These are phyloP conservation scores for Arthrobotrys sphaeroides DNA, from an alignment of 2,329 filamentous ascomycete species.

Conservation along the genomic window DNA sequence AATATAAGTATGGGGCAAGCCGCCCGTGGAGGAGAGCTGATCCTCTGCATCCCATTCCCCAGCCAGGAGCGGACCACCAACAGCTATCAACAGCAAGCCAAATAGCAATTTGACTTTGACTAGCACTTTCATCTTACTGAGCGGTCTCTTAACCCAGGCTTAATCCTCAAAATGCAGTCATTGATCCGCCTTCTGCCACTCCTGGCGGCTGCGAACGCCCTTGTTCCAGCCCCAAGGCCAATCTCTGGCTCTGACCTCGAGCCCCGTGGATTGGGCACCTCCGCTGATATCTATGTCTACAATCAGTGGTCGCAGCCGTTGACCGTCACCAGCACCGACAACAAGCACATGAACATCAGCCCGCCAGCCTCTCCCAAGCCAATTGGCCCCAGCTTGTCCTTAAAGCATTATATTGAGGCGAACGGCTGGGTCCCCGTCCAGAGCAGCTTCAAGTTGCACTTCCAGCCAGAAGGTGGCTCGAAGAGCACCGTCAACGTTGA, in stretches of 20 bases:
- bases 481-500: constrained; percentile 38
- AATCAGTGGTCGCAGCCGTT: constrained; percentile 27
- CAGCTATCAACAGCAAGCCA: background rate
- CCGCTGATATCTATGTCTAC: constrained; percentile 33
- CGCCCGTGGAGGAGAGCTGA: background rate
- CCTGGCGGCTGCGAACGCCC: constrained; percentile 36
- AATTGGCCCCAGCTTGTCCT: constrained; percentile 15
- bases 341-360: constrained; percentile 18
- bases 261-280: constrained; percentile 38
- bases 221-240: constrained; percentile 42
- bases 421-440: constrained; percentile 46
- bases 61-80: constrained; percentile 18
- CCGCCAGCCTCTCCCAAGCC: constrained; percentile 13
- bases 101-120: background rate
- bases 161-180: constrained; percentile 29
- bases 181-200: constrained; percentile 37
- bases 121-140: background rate
- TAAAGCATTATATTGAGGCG: constrained; percentile 27
- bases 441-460: constrained; percentile 36
- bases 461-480: constrained; percentile 17
- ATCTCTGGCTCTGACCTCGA: background rate
- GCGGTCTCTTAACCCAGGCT: background rate
- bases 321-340: constrained; percentile 18
- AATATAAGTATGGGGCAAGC: constrained; percentile 30
- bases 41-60: background rate